A percentile compares a stretch with the other conserved stretches of the same genome.
Evolutionary conservation across 2,329 filamentous ascomycete genomes (phyloP).

Genomic region (Laburnicola sp.): DNA sequence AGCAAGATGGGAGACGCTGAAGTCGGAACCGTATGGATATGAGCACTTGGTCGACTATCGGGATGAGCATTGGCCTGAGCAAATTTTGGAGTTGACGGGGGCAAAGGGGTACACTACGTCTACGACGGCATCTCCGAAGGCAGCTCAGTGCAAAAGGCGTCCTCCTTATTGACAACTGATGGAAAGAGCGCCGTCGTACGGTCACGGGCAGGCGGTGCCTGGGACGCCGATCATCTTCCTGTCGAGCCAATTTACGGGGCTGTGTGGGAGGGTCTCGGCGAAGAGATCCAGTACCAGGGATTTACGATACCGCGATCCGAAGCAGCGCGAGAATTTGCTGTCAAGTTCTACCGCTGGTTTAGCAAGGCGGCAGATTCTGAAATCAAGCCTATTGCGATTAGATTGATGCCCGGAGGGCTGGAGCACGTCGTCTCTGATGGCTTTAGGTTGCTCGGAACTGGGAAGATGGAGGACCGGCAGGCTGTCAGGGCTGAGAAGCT

Average conservation of each 20-base stretch:
- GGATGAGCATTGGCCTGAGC: constrained; percentile 38
- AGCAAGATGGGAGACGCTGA: constrained; percentile 30
- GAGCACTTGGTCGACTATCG: constrained; percentile 48
- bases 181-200: constrained; percentile 39
- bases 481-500: constrained; percentile 40
- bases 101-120: constrained; percentile 41
- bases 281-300: constrained; percentile 46
- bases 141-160: constrained; percentile 38
- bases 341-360: constrained; percentile 45
- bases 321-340: constrained; percentile 28
- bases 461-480: constrained; percentile 29
- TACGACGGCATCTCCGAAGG: constrained; percentile 50
- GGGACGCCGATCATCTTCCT: constrained; percentile 28
- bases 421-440: constrained; percentile 26
- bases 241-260: constrained; percentile 47
- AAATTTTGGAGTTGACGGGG: constrained; percentile 31
- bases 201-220: constrained; percentile 34
- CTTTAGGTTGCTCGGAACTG: constrained; percentile 25
- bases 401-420: constrained; percentile 31
- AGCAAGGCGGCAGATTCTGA: constrained; percentile 18
- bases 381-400: constrained; percentile 34
- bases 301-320: constrained; percentile 26
- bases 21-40: constrained; percentile 43
- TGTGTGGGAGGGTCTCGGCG: constrained; percentile 50
- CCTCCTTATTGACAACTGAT: constrained; percentile 27